Evolutionary conservation across 331 rosid genomes (phyloP).

Genomic region (Pyracantha coccinea): DNA sequence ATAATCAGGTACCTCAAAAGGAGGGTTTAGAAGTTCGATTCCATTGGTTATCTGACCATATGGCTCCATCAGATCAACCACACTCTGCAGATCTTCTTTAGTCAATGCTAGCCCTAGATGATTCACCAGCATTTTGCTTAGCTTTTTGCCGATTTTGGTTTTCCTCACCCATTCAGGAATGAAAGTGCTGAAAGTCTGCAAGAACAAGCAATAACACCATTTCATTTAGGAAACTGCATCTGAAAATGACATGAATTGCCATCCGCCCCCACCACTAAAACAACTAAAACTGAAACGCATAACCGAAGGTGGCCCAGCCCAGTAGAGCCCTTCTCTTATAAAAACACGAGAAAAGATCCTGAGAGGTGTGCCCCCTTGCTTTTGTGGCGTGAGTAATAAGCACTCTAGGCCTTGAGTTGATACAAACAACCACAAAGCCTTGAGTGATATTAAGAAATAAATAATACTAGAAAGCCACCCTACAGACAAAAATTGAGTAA

Average conservation of each 20-base stretch:
- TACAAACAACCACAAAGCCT: too few species aligned
- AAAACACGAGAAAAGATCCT: too few species aligned
- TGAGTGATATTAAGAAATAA: too few species aligned
- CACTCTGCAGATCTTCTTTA: constrained; percentile 70
- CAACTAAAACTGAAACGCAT: too few species aligned
- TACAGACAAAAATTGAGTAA: too few species aligned
- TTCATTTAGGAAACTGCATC: constrained; percentile 11
- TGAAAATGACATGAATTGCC: not conserved
- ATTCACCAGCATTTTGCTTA: constrained; percentile 60
- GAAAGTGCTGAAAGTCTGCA: constrained; percentile 70
- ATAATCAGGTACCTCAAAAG: constrained; percentile 62
- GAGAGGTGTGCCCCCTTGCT: too few species aligned
- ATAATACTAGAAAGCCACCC: too few species aligned
- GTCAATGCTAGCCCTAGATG: constrained; percentile 81
- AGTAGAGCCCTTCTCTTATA: too few species aligned
- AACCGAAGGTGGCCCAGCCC: too few species aligned
- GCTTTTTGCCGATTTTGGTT: constrained; percentile 42
- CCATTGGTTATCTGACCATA: constrained; percentile 97
- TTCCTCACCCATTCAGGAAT: constrained; percentile 56
- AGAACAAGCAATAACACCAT: constrained; percentile 2
- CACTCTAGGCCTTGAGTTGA: too few species aligned
- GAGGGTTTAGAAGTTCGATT: constrained; percentile 87
- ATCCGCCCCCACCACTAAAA: too few species aligned
- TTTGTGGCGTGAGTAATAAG: too few species aligned
- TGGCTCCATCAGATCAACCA: constrained; percentile 94